Evolutionary conservation across 305 asterid species (phyloP).

Genomic region (Fraxinus sp.): DNA sequence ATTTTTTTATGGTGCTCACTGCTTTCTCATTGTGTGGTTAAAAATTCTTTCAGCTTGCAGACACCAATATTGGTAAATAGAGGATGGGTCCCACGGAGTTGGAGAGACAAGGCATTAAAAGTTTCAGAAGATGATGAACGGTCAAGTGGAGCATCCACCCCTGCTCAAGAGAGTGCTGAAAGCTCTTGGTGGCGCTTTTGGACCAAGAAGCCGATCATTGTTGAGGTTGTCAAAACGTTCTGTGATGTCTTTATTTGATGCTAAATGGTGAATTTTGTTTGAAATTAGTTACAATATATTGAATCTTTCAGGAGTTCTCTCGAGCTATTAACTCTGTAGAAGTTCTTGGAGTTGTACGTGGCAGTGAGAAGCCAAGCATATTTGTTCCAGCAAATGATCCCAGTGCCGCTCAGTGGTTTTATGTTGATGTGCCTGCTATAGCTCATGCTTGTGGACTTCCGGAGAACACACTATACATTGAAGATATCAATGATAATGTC

Average conservation of each 20-base stretch:
- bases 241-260: slow-evolving; percentile 14
- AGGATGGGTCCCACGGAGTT: slow-evolving; percentile 97
- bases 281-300: slow-evolving; percentile 31
- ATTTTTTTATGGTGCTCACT: slow-evolving; percentile 18
- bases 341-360: slow-evolving; percentile 75
- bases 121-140: slow-evolving; percentile 33
- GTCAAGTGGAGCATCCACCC: slow-evolving; percentile 33
- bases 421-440: slow-evolving; percentile 80
- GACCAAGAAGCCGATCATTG: slow-evolving; percentile 43
- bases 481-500: slow-evolving; percentile 65
- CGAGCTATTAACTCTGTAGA: slow-evolving; percentile 44
- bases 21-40: slow-evolving; percentile 21
- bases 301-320: slow-evolving; percentile 51
- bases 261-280: slow-evolving; percentile 6
- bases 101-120: slow-evolving; percentile 70
- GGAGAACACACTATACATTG: slow-evolving; percentile 68
- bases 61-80: slow-evolving; percentile 79
- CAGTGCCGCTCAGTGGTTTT: slow-evolving; percentile 80
- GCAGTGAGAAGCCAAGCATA: slow-evolving; percentile 92
- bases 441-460: slow-evolving; percentile 76
- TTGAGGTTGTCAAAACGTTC: slow-evolving; percentile 42
- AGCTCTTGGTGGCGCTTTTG: slow-evolving; percentile 61
- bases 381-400: slow-evolving; percentile 96
- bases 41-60: slow-evolving; percentile 53
- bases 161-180: slow-evolving; percentile 40